phyloP scores from a whole-genome alignment of 2,329 filamentous ascomycete genomes.

The Scedosporium aurantiacum region DNA sequence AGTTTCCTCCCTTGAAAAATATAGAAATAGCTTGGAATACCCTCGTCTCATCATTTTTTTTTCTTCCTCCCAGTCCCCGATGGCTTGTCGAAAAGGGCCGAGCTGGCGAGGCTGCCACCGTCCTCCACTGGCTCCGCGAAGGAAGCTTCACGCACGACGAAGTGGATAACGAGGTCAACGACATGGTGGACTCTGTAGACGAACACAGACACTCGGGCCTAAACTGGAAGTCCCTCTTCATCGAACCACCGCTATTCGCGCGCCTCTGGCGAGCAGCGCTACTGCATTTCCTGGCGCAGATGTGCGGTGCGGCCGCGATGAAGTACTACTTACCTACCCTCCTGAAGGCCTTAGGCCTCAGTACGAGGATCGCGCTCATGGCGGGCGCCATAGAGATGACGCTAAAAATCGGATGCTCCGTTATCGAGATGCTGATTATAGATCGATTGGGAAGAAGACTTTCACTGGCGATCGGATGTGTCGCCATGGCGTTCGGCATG shows the following conservation, averaged over 20 bases:
- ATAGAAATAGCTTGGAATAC: too few species aligned
- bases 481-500: slow-evolving; percentile 42
- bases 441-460: slow-evolving; percentile 37
- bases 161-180: slow-evolving; percentile 30
- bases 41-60: not conserved
- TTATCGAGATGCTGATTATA: slow-evolving; percentile 46
- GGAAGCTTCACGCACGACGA: slow-evolving; percentile 24
- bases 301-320: slow-evolving; percentile 49
- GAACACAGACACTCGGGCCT: slow-evolving; percentile 20
- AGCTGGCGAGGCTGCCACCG: slow-evolving; percentile 28
- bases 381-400: slow-evolving; percentile 46
- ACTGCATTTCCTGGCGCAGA: slow-evolving; percentile 48
- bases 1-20: slow-evolving; percentile 11
- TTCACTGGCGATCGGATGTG: slow-evolving; percentile 36
- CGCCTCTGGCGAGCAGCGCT: slow-evolving; percentile 45
- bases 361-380: slow-evolving; percentile 35
- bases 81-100: slow-evolving; percentile 45
- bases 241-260: slow-evolving; percentile 33
- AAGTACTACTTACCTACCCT: slow-evolving; percentile 49
- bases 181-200: slow-evolving; percentile 34
- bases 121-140: slow-evolving; percentile 38
- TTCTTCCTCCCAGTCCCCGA: slow-evolving; percentile 31
- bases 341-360: slow-evolving; percentile 37
- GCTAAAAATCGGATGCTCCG: slow-evolving; percentile 43
- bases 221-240: slow-evolving; percentile 32